phyloP scores from a whole-genome alignment of 352 stramenopile genomes.

The Globisporangium camurandrum region DNA sequence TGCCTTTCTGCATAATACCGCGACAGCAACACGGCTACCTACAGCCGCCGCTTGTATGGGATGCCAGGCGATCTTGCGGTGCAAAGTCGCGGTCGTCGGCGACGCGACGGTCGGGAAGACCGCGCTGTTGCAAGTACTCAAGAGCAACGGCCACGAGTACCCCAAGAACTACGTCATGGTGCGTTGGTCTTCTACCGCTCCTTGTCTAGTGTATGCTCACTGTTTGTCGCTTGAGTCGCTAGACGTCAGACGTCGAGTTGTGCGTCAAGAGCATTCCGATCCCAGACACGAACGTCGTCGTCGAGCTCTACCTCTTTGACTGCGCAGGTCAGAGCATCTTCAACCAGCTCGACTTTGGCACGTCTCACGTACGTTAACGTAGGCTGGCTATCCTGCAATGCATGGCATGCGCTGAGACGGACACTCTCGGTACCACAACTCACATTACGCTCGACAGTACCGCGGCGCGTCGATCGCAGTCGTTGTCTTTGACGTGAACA shows the following conservation, averaged over 20 bases:
- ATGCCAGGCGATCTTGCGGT: conserved; percentile 81
- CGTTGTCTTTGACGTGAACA: conserved; percentile 82
- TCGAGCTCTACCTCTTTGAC: conserved; percentile 93
- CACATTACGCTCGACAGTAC: conserved; percentile 35
- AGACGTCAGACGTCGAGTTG: conserved; percentile 89
- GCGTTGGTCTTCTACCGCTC: not conserved
- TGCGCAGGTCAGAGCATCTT: conserved; percentile 91
- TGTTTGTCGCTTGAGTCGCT: not conserved
- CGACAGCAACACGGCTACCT: not conserved
- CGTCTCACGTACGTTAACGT: conserved; percentile 43
- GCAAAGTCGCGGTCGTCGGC: conserved; percentile 87
- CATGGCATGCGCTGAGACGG: no score
- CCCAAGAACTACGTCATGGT: conserved; percentile 95
- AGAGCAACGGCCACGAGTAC: conserved; percentile 88
- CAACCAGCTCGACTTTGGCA: conserved; percentile 89
- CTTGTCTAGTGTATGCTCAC: not conserved
- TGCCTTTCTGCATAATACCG: no score
- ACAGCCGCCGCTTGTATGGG: not conserved
- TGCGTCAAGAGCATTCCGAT: conserved; percentile 87
- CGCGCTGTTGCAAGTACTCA: conserved; percentile 87
- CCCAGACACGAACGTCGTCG: conserved; percentile 82
- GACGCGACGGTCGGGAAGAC: conserved; percentile 89
- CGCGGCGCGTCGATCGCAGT: conserved; percentile 70
- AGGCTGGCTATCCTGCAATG: not conserved
- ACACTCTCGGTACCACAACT: no score